A percentile compares a stretch with the other conserved stretches of the same genome.
Evolutionary conservation across 164 flowering plant genomes (phyloP).

Genomic region (Nymphaea thermarum): DNA sequence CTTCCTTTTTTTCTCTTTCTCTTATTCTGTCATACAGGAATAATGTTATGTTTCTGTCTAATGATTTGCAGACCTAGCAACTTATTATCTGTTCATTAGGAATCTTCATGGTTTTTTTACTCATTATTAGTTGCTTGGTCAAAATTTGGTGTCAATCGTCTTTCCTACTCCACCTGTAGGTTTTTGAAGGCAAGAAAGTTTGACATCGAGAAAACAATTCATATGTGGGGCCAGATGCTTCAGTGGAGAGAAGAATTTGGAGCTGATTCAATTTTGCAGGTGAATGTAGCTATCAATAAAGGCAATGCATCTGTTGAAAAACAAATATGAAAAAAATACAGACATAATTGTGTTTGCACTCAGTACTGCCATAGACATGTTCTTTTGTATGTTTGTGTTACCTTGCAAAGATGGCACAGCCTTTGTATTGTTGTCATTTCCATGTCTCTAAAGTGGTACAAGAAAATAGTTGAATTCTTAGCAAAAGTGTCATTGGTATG

Average conservation of each 20-base stretch:
- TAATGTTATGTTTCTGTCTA: no score
- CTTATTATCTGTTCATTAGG: no score
- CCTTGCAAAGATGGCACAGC: background rate
- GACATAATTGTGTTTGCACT: background rate
- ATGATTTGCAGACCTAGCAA: no score
- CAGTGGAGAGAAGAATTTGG: slow-evolving; percentile 80
- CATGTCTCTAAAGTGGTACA: background rate
- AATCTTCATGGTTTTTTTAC: no score
- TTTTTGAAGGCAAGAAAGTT: slow-evolving; percentile 76
- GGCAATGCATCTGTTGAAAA: background rate
- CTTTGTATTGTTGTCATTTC: background rate
- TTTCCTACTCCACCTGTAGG: slow-evolving; percentile 18
- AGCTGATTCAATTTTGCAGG: slow-evolving; percentile 60
- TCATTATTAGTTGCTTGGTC: no score
- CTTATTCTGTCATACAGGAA: no score
- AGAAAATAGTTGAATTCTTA: background rate
- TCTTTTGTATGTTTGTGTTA: no score
- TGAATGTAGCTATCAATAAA: slow-evolving; percentile 5
- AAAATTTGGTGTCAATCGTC: background rate
- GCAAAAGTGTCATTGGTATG: no score
- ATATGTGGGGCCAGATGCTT: slow-evolving; percentile 75
- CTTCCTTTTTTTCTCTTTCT: no score
- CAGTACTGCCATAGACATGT: no score
- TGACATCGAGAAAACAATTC: slow-evolving; percentile 61
- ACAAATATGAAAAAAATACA: background rate